Evolutionary conservation across 2,329 filamentous ascomycete species (phyloP), one percentile per base, ranked within the genome.

Genomic region (Epichloe sibirici): DNA sequence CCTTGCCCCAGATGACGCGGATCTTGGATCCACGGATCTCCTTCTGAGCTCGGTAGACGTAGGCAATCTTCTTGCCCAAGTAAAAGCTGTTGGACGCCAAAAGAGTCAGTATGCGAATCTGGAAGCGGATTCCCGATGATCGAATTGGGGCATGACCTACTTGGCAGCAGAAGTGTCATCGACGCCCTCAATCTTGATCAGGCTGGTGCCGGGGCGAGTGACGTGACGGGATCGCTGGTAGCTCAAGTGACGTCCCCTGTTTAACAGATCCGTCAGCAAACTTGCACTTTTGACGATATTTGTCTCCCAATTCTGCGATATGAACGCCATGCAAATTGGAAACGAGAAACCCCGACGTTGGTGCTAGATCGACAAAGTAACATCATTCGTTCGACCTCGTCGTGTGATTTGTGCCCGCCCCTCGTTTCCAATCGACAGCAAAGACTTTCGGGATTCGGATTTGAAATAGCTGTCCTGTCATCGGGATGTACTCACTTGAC

Each of bases 181-280:
- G 67, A 97, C 93, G 74, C 91, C 91, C 82, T 98, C 91, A 69
- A 98, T 95, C 85, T 96, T 93, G 78, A 98, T 86, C 76, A 97
- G 81, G 72, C 88, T 88, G 67, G 88, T 94, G 77, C 85, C 85
- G 66, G 91, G 86, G 81, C 87, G 90, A 71, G 85, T 90, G 77
- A 81, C 86, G 77, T 88, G 87, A 81, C 94, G 91, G 73, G 86
- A 86, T 76, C 91, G 88, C 82, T 95, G 86, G 82, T 95, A 96
- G 78, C 86, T 91, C 78, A 97, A 79, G 85, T 97, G 91, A 77
- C 90, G 90, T 81, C 90, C 91, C 89, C 88, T 94, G 61, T 55
- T 5, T 21, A 15, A 17, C 37, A 38, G 35, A 34, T 47, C 37
- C 44, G 44, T 51, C 50, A 51, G 50, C 44, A 6, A 47, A 12